Conservation (phyloP, 2,329 filamentous ascomycete species). For the Sporothrix dimorphospora region DNA sequence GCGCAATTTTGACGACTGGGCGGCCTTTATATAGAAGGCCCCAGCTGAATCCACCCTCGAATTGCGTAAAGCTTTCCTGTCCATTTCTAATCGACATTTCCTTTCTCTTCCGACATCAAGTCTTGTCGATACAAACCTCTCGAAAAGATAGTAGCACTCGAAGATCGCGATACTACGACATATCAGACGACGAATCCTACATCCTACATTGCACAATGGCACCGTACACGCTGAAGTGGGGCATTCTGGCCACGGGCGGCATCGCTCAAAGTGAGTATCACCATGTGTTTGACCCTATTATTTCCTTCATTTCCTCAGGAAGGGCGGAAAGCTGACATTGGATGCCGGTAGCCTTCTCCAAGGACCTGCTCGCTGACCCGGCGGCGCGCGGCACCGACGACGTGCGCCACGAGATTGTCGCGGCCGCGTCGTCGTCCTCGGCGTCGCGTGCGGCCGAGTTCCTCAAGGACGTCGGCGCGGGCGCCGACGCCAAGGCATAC, state of each 20-base stretch:
- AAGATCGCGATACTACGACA: background rate
- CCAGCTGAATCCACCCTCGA: too few relatives aligned
- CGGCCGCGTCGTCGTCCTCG: constrained; percentile 78
- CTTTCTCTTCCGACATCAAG: background rate
- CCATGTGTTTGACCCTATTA: background rate
- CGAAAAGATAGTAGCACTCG: background rate
- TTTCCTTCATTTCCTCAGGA: background rate
- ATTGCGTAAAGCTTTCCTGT: too few relatives aligned
- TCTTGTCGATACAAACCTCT: background rate
- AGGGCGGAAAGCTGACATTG: background rate
- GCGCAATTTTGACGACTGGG: background rate
- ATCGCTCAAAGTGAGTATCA: constrained; percentile 58
- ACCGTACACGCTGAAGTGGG: constrained; percentile 59
- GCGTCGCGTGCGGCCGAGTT: constrained; percentile 71
- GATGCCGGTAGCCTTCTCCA: constrained; percentile 62
- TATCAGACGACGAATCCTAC: constrained; percentile 27
- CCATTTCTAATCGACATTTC: background rate
- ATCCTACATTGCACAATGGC: constrained; percentile 28
- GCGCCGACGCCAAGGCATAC: constrained; percentile 67
- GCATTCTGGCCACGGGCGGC: constrained; percentile 63
- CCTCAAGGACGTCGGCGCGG: constrained; percentile 70
- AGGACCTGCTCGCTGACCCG: constrained; percentile 78
- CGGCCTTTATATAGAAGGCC: too few relatives aligned
- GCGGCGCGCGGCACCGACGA: constrained; percentile 69
- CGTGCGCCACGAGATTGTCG: constrained; percentile 75